Base-by-base conservation (phyloP, 352 stramenopile genomes). In the Pythium vanterpoolii region DNA sequence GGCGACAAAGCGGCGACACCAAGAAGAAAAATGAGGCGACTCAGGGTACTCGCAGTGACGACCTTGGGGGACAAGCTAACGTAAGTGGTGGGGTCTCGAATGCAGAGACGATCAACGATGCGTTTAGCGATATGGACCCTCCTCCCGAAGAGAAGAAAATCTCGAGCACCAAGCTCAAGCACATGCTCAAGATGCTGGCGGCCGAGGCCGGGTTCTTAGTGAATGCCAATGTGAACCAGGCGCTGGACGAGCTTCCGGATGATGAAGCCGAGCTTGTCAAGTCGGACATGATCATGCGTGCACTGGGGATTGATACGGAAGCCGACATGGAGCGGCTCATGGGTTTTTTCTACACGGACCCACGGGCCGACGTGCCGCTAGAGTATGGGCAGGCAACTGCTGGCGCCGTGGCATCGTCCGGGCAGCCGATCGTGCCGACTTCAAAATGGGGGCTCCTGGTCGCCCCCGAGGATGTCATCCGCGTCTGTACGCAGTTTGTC, bases 191-290 rank as follows among this genome's bases (percentile, higher is more conserved):
- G 65, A 73, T 97, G 64, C 68, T 97, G 7, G 74, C 84, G 0
- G 71, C 71, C 2, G 90, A 97, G 59, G 89, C 90, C 9, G 90
- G 86, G 0, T 97, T 97, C 50, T 66, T 97, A 8, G 79, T 97
- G 13, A 89, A 96, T 33, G 62, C 72, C 7, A 90, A 67, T 45
- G 79, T 96, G 5, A 77, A 88, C 33, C 74, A 93, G 45, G 86
- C 84, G 13, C 66, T 97, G 5, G 86, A 96, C 16, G 74, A 77
- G 30, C 62, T 88, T 4, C 72, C 80, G 0, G 72, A 93, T 43
- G 79, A 90, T 30, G 82, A 93, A 38, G 86, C 86, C 0, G 86
- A 94, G 42, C 65, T 96, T 1, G 81, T 92, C 28, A 86, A 90
- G 40, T 88, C 90, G 3, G 86, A 98, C 55, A 84, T 87, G 64